Base-by-base conservation (phyloP, 2,329 filamentous ascomycete genomes). In the Sclerotinia sclerotiorum region DNA sequence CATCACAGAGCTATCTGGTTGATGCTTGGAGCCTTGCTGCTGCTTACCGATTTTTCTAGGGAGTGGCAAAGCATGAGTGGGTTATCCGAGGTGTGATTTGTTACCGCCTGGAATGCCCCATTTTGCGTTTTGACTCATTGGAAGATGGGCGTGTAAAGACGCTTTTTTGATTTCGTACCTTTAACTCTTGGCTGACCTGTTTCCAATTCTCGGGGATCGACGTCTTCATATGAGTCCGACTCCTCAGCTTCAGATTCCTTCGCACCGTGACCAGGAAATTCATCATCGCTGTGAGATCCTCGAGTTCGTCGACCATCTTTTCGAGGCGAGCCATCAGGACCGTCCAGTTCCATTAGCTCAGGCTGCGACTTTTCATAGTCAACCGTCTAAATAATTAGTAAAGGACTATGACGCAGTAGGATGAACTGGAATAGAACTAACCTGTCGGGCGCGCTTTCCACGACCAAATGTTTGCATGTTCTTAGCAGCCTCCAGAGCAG, bases 401-500 rank as follows among this genome's bases (percentile, higher is more conserved):
- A 27, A 32, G 17, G 15, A 21, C 42, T 24, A 19, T 49, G 19
- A 56, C 48, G 39, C 66, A 21, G 46, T 51, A 35, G 24, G 5
- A 52, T 64, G 44, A 70, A 58, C n/a, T 32, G 35, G 24, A 44
- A 27, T 42, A 15, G 58, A 51, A 73, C 74, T 69, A 42, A 78
- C 77, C 52, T 76, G 72, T 64, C 76, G 71, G 29, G 73, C 70
- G 73, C 95, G 87, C 72, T 92, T 92, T 51, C 95, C 95, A 69
- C 95, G 88, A 15, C 95, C 95, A 60, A 97, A 87, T n/a, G 87
- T 87, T 77, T 96, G 87, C 61, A 88, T 84, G 69, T 88, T 87
- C 21, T 82, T 83, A 46, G 88, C 88, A 10, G 88, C 88, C 74
- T 93, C 88, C 68, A 87, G 87, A n/a, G 87, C 85, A 3, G 93